Conservation (phyloP, 345 rosid species). For the Anacardium occidentale region DNA sequence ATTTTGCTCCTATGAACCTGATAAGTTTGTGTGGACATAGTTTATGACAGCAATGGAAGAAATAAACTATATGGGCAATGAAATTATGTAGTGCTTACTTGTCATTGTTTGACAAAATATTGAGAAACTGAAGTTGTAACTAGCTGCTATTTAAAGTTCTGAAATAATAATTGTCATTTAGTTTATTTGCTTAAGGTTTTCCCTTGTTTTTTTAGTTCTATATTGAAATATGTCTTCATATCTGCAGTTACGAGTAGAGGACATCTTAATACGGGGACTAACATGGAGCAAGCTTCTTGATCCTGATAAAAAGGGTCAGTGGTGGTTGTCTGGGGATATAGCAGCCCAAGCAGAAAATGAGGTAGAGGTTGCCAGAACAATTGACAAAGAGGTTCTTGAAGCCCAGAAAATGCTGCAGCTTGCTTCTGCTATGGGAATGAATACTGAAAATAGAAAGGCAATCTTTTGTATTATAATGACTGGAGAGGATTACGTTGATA, state of each 20-base stretch:
- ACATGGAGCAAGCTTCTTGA: conserved; percentile 91
- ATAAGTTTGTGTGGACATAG: neutral
- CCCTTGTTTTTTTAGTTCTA: neutral
- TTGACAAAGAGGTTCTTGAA: conserved; percentile 77
- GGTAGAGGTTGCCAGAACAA: conserved; percentile 74
- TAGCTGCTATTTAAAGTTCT: neutral
- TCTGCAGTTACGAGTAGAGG: conserved; percentile 67
- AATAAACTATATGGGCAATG: neutral
- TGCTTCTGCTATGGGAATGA: conserved; percentile 93
- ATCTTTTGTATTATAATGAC: conserved; percentile 94
- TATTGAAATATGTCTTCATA: conserved; percentile 3
- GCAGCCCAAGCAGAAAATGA: conserved; percentile 36
- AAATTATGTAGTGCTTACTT: neutral
- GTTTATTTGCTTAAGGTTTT: neutral
- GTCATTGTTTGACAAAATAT: neutral
- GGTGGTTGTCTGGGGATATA: conserved; percentile 82
- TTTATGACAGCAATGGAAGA: neutral
- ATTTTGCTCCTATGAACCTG: neutral
- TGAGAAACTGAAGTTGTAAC: neutral
- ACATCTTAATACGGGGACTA: conserved; percentile 66
- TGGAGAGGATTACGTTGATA: conserved; percentile 85
- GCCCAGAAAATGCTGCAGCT: conserved; percentile 90
- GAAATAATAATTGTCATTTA: neutral
- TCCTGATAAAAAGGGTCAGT: conserved; percentile 85
- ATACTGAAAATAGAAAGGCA: conserved; percentile 85